Evolutionary conservation across 805 yeast species (phyloP).

Genomic region (Kuraishia floccosa): DNA sequence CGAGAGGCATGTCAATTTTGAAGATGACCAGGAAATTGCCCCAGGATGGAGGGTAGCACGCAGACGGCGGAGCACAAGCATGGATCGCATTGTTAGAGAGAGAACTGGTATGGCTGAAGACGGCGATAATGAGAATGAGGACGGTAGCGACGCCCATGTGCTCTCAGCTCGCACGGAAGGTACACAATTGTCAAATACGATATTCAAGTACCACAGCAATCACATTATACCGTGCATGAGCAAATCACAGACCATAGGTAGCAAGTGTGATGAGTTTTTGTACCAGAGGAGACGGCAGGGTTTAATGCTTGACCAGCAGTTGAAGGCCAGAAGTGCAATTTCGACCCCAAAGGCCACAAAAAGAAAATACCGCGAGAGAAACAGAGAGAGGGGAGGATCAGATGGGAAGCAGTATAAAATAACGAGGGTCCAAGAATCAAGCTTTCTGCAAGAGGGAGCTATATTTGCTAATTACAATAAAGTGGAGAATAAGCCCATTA

Average conservation of each 20-base stretch:
- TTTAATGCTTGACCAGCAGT: background rate
- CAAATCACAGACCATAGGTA: background rate
- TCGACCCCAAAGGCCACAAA: no score
- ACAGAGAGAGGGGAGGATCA: background rate
- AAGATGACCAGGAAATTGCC: no score
- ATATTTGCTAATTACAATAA: background rate
- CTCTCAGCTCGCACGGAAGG: background rate
- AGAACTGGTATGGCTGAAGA: no score
- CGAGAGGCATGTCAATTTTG: no score
- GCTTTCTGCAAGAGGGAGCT: background rate
- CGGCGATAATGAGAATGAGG: no score
- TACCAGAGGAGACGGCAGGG: background rate
- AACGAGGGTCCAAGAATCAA: background rate
- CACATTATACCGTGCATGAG: background rate
- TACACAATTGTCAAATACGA: background rate
- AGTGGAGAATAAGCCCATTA: background rate
- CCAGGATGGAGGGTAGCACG: no score
- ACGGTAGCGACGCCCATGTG: no score
- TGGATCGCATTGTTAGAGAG: no score
- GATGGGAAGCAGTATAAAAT: constrained; percentile 1
- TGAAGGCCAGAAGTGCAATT: no score
- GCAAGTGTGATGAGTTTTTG: constrained; percentile 1
- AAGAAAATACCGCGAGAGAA: no score
- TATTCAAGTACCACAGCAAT: background rate
- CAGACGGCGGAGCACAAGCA: no score